phyloP scores from a whole-genome alignment of 371 early-diverging fungal genomes.

The Mucor racemosus region DNA sequence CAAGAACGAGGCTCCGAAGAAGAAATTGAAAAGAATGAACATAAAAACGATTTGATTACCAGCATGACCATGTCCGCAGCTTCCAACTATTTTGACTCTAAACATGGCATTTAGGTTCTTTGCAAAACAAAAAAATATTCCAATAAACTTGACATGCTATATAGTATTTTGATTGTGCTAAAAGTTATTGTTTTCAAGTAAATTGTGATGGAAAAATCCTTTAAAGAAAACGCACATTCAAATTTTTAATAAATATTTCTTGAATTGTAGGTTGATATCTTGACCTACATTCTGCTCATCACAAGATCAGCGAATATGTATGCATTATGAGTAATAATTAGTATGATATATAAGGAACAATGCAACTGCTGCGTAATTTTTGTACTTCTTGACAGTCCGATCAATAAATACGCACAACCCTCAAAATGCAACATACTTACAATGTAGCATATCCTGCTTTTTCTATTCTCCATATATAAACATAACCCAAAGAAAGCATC shows the following conservation, averaged over 20 bases:
- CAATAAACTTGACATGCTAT: background rate
- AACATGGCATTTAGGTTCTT: slow-evolving; percentile 30
- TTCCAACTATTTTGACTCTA: slow-evolving; percentile 40
- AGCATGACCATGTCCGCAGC: slow-evolving; percentile 46
- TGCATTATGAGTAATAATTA: slow-evolving; percentile 1
- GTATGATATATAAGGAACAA: background rate
- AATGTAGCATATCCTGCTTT: background rate
- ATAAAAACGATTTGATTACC: slow-evolving; percentile 32
- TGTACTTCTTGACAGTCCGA: background rate
- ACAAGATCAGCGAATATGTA: background rate
- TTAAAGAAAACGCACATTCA: no score
- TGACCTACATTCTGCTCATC: background rate
- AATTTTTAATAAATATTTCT: no score
- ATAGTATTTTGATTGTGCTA: background rate
- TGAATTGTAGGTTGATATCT: no score
- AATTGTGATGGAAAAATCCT: no score
- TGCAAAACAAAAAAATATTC: background rate
- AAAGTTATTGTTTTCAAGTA: background rate
- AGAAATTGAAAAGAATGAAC: slow-evolving; percentile 29
- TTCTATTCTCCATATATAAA: background rate
- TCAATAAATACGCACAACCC: background rate
- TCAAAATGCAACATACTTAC: background rate
- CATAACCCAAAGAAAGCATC: no score
- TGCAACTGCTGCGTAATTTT: background rate
- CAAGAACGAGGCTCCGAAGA: slow-evolving; percentile 32